Base-by-base conservation (phyloP, 768 basidiomycete genomes). In the Solioccasus polychromus region DNA sequence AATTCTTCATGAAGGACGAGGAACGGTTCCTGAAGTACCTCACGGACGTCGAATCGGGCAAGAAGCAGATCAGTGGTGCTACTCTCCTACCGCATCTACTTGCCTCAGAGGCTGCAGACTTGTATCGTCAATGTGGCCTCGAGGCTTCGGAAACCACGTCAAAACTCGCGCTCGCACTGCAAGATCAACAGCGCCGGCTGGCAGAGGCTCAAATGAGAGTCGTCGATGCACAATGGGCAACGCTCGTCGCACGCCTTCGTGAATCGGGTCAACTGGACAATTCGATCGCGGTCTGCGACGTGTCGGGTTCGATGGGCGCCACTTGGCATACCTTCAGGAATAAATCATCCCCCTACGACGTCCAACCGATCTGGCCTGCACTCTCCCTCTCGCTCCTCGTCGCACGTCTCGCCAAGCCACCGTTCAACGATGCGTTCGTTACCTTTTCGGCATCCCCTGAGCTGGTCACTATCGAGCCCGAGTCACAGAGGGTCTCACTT, bases 281-380 rank as follows among this genome's bases (percentile, higher is more conserved):
- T 49, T 71, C 75, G 8, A 57, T 89, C 20, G 85, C 85, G 0
- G 55, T 88, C 22, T 87, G 83, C 61, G 87, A 88, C 56, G 84
- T 88, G n/a, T n/a, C n/a, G n/a, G n/a, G n/a, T n/a, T n/a, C n/a
- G n/a, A n/a, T n/a, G n/a, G n/a, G n/a, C n/a, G n/a, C n/a, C n/a
- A n/a, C n/a, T n/a, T n/a, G n/a, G n/a, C n/a, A n/a, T n/a, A n/a
- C n/a, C n/a, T n/a, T n/a, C n/a, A n/a, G n/a, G n/a, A n/a, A n/a
- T n/a, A n/a, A n/a, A n/a, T n/a, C n/a, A n/a, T n/a, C n/a, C n/a
- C n/a, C n/a, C n/a, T n/a, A n/a, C n/a, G n/a, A n/a, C n/a, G n/a
- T n/a, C n/a, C n/a, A n/a, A n/a, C n/a, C 86, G 0, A 83, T 88
- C 44, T 66, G 73, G 28, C 81, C 82, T 8, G 76, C 84, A 2